Percentiles rank a stretch among this genome's conserved stretches.
Conservation (phyloP, 139 green algal species). For the Coelastrella sp. region DNA sequence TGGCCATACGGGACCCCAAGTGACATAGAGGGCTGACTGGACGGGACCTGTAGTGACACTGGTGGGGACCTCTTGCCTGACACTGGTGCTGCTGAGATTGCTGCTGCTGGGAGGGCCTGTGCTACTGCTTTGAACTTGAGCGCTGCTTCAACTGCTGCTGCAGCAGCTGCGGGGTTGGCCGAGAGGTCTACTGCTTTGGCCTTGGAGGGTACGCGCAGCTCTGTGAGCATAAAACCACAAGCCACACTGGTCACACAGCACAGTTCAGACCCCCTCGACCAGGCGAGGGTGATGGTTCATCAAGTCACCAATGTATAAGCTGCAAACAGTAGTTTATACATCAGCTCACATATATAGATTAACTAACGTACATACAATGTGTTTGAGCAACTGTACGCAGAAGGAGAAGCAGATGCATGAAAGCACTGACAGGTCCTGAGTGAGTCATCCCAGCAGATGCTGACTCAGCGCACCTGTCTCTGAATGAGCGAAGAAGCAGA, state of each 20-base stretch:
- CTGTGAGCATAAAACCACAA: not conserved
- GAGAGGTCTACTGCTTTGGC: not conserved
- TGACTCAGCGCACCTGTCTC: not conserved
- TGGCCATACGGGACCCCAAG: too few relatives aligned
- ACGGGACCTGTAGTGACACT: too few relatives aligned
- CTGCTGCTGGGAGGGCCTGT: slow-evolving; percentile 17
- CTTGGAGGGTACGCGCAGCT: not conserved
- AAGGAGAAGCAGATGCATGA: not conserved
- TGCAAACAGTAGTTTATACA: too few relatives aligned
- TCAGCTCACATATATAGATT: too few relatives aligned
- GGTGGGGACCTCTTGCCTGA: not conserved
- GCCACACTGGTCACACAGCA: not conserved
- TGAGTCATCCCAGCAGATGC: not conserved
- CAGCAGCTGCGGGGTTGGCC: not conserved
- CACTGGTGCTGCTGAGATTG: not conserved
- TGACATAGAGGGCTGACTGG: too few relatives aligned
- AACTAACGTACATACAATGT: too few relatives aligned
- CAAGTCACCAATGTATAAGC: not conserved
- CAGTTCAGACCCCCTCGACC: not conserved
- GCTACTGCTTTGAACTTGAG: not conserved
- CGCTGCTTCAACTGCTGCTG: not conserved
- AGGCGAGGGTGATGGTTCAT: not conserved
- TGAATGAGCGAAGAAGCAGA: slow-evolving; percentile 32
- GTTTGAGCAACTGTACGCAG: not conserved
- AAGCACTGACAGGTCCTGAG: too few relatives aligned